A percentile compares a stretch with the other conserved stretches of the same genome.
phyloP scores from a whole-genome alignment of 2,329 filamentous ascomycete species.

The Epichloe uncinata region DNA sequence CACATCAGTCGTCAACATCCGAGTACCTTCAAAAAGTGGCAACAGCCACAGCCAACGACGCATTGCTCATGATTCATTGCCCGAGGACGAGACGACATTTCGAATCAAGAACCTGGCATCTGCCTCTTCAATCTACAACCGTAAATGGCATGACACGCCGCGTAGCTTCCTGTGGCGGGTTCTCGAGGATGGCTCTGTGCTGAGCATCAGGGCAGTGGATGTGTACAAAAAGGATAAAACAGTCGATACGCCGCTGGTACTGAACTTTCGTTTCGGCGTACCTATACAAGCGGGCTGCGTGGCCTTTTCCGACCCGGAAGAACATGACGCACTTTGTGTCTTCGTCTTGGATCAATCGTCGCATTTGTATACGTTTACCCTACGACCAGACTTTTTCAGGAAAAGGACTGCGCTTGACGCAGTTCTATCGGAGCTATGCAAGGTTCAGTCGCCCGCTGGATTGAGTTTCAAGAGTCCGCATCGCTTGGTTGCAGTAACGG shows the following conservation, averaged over 20 bases:
- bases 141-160: constrained; percentile 60
- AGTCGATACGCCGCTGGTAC: constrained; percentile 57
- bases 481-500: constrained; percentile 60
- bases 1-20: constrained; percentile 57
- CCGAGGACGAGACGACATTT: constrained; percentile 63
- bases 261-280: constrained; percentile 66
- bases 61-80: constrained; percentile 17
- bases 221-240: constrained; percentile 55
- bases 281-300: constrained; percentile 66
- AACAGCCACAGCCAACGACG: constrained; percentile 31
- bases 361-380: constrained; percentile 69
- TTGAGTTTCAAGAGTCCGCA: constrained; percentile 70
- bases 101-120: constrained; percentile 59
- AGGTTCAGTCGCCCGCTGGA: constrained; percentile 57
- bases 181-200: constrained; percentile 61
- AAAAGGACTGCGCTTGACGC: constrained; percentile 56
- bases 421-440: constrained; percentile 63
- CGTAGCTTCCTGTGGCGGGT: constrained; percentile 86
- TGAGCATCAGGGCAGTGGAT: constrained; percentile 77
- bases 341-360: constrained; percentile 71
- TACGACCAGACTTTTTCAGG: constrained; percentile 72
- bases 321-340: constrained; percentile 63
- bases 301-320: constrained; percentile 65
- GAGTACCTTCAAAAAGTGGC: constrained; percentile 43
- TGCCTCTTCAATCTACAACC: constrained; percentile 74